Percentiles rank a stretch among this genome's conserved stretches.
phyloP scores from a whole-genome alignment of 306 rosid species.

The Acacia confusa region DNA sequence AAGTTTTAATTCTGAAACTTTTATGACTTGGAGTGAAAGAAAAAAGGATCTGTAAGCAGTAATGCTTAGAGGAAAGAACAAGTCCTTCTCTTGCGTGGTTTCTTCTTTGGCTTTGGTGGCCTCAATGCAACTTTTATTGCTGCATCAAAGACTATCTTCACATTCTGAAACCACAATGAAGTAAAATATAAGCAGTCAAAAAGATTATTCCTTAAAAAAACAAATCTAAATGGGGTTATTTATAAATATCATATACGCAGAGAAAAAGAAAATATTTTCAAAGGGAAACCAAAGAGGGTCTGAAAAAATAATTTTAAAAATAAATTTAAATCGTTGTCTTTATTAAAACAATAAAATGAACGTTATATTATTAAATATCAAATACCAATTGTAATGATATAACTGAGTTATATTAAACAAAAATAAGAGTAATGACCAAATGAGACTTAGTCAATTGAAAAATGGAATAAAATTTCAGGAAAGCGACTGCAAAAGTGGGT shows the following conservation, averaged over 20 bases:
- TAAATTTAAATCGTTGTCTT: too few relatives aligned
- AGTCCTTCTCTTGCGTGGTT: slow-evolving; percentile 44
- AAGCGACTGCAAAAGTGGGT: not conserved
- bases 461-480: not conserved
- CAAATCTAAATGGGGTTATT: too few relatives aligned
- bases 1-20: slow-evolving; percentile 13
- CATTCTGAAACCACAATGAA: slow-evolving; percentile 42
- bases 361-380: not conserved
- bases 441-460: not conserved
- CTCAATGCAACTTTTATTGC: slow-evolving; percentile 55
- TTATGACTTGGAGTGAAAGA: not conserved
- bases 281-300: too few relatives aligned
- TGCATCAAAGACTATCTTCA: slow-evolving; percentile 55
- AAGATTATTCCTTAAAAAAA: too few relatives aligned
- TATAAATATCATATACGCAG: too few relatives aligned
- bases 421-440: not conserved
- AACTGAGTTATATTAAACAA: not conserved
- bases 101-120: slow-evolving; percentile 56
- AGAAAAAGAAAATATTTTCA: too few relatives aligned
- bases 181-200: not conserved
- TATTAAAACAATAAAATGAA: too few relatives aligned
- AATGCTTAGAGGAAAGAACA: slow-evolving; percentile 36
- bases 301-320: too few relatives aligned
- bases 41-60: not conserved
- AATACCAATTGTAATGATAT: too few relatives aligned